Conservation (phyloP, 371 early-diverging fungal species). For the Mucor saturninus region DNA sequence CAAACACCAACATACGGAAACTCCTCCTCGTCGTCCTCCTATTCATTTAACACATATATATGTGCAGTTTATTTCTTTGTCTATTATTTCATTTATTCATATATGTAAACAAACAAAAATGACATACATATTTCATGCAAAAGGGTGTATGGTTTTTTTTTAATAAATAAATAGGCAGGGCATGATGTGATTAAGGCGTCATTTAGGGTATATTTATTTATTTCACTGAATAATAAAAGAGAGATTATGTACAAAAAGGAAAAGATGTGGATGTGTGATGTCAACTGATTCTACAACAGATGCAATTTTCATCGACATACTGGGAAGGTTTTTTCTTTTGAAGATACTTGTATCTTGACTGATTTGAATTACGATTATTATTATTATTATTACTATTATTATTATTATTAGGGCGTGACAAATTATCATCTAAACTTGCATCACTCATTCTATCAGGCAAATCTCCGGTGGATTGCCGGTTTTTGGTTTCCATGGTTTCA, state of each 20-base stretch:
- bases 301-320: slow-evolving; percentile 11
- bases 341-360: neutral
- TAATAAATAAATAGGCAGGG: no score
- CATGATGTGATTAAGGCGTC: no score
- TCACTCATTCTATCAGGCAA: neutral
- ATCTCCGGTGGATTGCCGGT: slow-evolving; percentile 1
- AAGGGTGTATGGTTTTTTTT: no score
- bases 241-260: neutral
- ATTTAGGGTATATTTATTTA: no score
- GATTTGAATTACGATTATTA: neutral
- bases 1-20: slow-evolving; percentile 22
- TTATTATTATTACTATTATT: neutral
- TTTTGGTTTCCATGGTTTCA: neutral
- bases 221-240: no score
- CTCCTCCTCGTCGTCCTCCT: neutral
- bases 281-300: slow-evolving; percentile 27
- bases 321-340: neutral
- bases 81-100: neutral
- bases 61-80: slow-evolving; percentile 1
- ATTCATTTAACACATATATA: neutral
- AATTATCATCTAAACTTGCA: slow-evolving; percentile 5
- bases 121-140: no score
- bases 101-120: neutral
- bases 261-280: slow-evolving; percentile 1
- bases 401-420: neutral